Conservation (phyloP, 179 eudicot genomes). For the Heliamphora pulchella region DNA sequence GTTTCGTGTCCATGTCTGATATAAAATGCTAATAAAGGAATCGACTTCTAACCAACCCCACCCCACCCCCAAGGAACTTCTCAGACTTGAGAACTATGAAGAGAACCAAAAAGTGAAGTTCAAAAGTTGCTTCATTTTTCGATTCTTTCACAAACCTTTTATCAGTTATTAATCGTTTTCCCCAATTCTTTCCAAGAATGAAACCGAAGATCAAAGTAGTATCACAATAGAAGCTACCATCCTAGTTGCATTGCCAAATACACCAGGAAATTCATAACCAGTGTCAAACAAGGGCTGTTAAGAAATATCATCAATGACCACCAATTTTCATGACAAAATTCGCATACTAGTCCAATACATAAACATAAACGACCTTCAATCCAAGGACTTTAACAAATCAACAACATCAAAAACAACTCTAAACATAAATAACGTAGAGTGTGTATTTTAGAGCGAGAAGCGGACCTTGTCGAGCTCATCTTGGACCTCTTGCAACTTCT, state of each 20-base stretch:
- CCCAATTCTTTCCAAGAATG: background rate
- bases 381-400: background rate
- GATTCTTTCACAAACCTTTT: background rate
- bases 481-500: conserved; percentile 73
- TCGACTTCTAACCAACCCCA: background rate
- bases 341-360: background rate
- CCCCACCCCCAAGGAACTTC: background rate
- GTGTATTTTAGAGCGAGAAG: background rate
- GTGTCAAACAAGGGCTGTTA: background rate
- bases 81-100: background rate
- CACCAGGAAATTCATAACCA: background rate
- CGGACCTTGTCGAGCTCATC: conserved; percentile 78
- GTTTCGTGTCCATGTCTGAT: no score
- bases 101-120: background rate
- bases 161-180: background rate
- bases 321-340: background rate
- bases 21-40: background rate
- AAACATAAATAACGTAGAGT: background rate
- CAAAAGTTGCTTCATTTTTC: background rate
- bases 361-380: background rate
- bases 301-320: background rate
- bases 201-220: background rate
- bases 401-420: background rate
- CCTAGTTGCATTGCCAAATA: background rate
- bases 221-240: background rate